phyloP scores from a whole-genome alignment of 2,329 filamentous ascomycete species.

The Fusarium bactridioides region DNA sequence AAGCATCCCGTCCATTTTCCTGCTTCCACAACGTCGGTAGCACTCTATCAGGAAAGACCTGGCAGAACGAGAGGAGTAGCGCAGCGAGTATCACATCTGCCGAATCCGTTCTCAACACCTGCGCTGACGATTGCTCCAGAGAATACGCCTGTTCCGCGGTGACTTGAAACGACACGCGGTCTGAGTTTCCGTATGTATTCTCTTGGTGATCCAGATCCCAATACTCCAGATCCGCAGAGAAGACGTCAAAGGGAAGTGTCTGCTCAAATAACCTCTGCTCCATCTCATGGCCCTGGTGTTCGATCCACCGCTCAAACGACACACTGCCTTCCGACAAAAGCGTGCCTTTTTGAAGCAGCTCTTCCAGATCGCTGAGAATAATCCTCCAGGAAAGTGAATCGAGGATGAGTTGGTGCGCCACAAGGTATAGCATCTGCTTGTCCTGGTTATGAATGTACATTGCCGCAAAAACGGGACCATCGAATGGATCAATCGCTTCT shows the following conservation, averaged over 20 bases:
- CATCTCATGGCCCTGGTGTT: constrained; percentile 53
- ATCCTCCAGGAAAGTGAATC: constrained; percentile 61
- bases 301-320: constrained; percentile 60
- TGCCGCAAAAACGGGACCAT: constrained; percentile 59
- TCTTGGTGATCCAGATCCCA: constrained; percentile 55
- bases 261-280: constrained; percentile 41
- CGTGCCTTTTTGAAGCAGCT: constrained; percentile 55
- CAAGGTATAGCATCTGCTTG: constrained; percentile 57
- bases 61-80: constrained; percentile 62
- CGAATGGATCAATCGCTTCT: constrained; percentile 55
- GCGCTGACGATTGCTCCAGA: constrained; percentile 54
- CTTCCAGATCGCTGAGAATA: constrained; percentile 59
- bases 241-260: constrained; percentile 51
- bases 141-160: constrained; percentile 52
- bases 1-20: constrained; percentile 57
- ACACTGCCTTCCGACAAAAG: constrained; percentile 55
- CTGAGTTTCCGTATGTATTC: constrained; percentile 57
- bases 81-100: constrained; percentile 63
- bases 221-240: constrained; percentile 53
- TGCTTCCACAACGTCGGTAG: constrained; percentile 64
- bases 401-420: constrained; percentile 61
- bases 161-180: constrained; percentile 53
- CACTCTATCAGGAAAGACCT: constrained; percentile 60
- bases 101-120: constrained; percentile 59
- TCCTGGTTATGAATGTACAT: constrained; percentile 58